Evolutionary conservation across 257 asterid genomes (phyloP).

Genomic region (Echites panduratus): DNA sequence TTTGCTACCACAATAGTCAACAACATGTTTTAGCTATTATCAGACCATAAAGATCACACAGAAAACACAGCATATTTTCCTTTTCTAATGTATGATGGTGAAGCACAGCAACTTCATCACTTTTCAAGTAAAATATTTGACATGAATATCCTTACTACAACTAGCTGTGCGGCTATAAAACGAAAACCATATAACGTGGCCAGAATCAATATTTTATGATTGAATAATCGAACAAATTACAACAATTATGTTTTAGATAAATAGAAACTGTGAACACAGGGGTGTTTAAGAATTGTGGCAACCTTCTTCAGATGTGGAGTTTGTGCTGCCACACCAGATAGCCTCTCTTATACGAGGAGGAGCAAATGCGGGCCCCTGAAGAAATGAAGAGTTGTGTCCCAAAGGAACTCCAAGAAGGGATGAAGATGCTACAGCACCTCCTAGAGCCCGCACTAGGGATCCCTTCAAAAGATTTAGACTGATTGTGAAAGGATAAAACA

Average conservation of each 20-base stretch:
- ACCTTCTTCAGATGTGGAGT: slow-evolving; percentile 98
- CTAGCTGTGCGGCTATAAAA: not conserved
- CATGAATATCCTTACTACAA: not conserved
- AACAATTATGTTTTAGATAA: not conserved
- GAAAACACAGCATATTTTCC: not conserved
- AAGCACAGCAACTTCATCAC: not conserved
- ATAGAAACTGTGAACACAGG: not conserved
- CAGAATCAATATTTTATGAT: not conserved
- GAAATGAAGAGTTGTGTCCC: slow-evolving; percentile 97
- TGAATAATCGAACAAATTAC: not conserved
- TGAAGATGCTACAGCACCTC: slow-evolving; percentile 72
- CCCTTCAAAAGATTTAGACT: slow-evolving; percentile 46
- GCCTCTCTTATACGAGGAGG: slow-evolving; percentile 99
- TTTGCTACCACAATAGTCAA: not conserved
- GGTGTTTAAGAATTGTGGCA: not conserved
- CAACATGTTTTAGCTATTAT: not conserved
- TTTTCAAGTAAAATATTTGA: not conserved
- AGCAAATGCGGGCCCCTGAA: slow-evolving; percentile 99
- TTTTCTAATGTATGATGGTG: not conserved
- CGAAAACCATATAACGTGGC: not conserved
- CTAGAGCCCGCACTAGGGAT: slow-evolving; percentile 84
- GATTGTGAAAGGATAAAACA: slow-evolving; percentile 2
- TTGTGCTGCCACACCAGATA: slow-evolving; percentile 99
- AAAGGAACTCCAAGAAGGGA: slow-evolving; percentile 97
- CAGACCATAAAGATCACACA: not conserved